These are phyloP conservation scores for Mortierella polycephala DNA, from an alignment of 371 early-diverging fungal species.

Conservation along the genomic window DNA sequence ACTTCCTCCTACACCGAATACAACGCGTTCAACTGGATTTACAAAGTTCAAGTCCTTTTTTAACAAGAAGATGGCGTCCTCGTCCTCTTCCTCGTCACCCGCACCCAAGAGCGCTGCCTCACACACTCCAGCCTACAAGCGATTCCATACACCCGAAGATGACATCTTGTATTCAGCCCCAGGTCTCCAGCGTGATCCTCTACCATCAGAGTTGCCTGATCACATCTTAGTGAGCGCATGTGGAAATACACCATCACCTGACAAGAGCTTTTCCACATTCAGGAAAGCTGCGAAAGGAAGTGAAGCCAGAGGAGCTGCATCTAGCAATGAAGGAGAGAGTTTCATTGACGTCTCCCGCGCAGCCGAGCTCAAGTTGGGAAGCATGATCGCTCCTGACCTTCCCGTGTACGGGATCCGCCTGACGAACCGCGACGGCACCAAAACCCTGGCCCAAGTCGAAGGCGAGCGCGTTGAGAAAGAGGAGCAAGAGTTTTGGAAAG, in stretches of 20 bases:
- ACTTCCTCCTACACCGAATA: no score
- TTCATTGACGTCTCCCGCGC: background rate
- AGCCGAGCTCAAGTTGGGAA: conserved; percentile 5
- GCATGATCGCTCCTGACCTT: background rate
- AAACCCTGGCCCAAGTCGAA: conserved; percentile 14
- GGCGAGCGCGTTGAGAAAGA: conserved; percentile 3
- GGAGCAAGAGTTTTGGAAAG: conserved; percentile 17
- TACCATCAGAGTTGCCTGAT: conserved; percentile 23
- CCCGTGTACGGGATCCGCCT: conserved; percentile 24
- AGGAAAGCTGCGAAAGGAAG: background rate
- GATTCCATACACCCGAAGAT: conserved; percentile 18
- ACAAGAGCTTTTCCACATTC: background rate
- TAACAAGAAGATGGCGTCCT: background rate
- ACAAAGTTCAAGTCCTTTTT: background rate
- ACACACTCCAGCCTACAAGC: background rate
- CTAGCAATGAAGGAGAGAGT: background rate
- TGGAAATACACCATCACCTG: background rate
- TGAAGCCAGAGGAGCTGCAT: background rate
- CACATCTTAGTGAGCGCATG: conserved; percentile 7
- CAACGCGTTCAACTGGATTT: no score
- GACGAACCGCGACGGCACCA: conserved; percentile 10
- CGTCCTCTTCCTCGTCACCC: background rate
- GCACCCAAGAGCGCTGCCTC: background rate
- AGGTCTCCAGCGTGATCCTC: conserved; percentile 26
- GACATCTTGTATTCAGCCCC: conserved; percentile 34